A percentile compares a stretch with the other conserved stretches of the same genome.
Conservation (phyloP, 257 asterid genomes). For the Leptodermis oblonga region DNA sequence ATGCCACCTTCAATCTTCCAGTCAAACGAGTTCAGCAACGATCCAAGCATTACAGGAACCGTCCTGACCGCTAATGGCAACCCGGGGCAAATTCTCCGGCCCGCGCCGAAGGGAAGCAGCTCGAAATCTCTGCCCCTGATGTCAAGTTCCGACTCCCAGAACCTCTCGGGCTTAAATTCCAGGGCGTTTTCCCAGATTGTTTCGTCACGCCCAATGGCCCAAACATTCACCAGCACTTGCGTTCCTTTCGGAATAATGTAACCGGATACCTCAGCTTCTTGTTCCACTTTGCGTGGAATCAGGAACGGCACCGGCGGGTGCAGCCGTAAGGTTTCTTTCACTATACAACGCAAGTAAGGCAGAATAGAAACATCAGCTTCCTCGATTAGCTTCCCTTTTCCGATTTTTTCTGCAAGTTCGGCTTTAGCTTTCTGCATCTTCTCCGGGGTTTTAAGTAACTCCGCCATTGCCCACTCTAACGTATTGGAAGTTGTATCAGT, state of each 20-base stretch:
- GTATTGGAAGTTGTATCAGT: slow-evolving; percentile 27
- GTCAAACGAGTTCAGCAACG: slow-evolving; percentile 23
- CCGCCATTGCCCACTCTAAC: slow-evolving; percentile 33
- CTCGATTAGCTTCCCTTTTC: slow-evolving; percentile 19
- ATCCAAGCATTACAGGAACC: slow-evolving; percentile 27
- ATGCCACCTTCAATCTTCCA: slow-evolving; percentile 31
- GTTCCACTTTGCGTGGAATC: slow-evolving; percentile 25
- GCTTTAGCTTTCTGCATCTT: slow-evolving; percentile 25
- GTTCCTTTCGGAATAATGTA: slow-evolving; percentile 19
- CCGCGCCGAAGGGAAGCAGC: slow-evolving; percentile 37
- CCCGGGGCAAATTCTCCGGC: slow-evolving; percentile 33
- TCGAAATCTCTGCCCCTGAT: slow-evolving; percentile 30
- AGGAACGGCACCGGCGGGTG: slow-evolving; percentile 29
- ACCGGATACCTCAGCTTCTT: slow-evolving; percentile 24
- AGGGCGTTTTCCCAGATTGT: slow-evolving; percentile 18
- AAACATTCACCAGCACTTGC: slow-evolving; percentile 27
- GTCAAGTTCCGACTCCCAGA: slow-evolving; percentile 23
- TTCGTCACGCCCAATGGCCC: slow-evolving; percentile 35
- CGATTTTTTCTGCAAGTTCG: slow-evolving; percentile 26
- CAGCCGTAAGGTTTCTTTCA: slow-evolving; percentile 29
- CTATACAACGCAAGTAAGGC: slow-evolving; percentile 25
- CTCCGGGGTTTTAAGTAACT: slow-evolving; percentile 19
- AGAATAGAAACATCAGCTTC: slow-evolving; percentile 19
- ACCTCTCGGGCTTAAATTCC: slow-evolving; percentile 31
- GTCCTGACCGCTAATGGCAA: slow-evolving; percentile 27